phyloP scores from a whole-genome alignment of 495 filamentous ascomycete species.

The Durotheca rogersii region DNA sequence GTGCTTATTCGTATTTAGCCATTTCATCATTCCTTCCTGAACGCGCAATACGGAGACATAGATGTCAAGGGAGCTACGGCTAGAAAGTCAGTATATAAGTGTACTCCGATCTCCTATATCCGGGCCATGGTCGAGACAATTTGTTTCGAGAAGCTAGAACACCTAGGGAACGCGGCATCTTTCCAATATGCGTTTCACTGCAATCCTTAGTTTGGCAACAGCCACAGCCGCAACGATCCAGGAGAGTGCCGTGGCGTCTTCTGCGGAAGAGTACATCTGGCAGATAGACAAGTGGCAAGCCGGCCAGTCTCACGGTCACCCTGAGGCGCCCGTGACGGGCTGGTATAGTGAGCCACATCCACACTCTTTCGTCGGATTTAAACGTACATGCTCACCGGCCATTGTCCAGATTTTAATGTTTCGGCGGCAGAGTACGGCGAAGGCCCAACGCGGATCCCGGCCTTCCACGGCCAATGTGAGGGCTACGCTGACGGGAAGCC shows the following conservation, averaged over 20 bases:
- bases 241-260: not conserved
- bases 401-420: constrained; percentile 4
- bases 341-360: constrained; percentile 2
- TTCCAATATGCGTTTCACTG: not conserved
- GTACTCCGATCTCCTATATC: too few species aligned
- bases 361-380: not conserved
- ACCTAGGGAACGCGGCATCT: too few species aligned
- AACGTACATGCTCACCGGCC: not conserved
- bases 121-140: too few species aligned
- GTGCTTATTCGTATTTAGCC: not conserved
- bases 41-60: too few species aligned
- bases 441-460: not conserved
- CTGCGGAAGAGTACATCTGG: constrained; percentile 4
- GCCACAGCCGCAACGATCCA: not conserved
- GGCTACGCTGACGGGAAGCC: constrained; percentile 5
- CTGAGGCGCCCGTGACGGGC: not conserved
- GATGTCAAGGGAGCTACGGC: too few species aligned
- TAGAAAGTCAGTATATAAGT: too few species aligned
- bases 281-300: constrained; percentile 5
- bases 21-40: too few species aligned
- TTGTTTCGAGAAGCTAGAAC: too few species aligned
- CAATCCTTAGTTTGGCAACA: not conserved
- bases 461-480: constrained; percentile 7
- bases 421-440: not conserved
- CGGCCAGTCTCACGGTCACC: constrained; percentile 6